Evolutionary conservation across 306 rosid genomes (phyloP).

Genomic region (Mimosa bimucronata): DNA sequence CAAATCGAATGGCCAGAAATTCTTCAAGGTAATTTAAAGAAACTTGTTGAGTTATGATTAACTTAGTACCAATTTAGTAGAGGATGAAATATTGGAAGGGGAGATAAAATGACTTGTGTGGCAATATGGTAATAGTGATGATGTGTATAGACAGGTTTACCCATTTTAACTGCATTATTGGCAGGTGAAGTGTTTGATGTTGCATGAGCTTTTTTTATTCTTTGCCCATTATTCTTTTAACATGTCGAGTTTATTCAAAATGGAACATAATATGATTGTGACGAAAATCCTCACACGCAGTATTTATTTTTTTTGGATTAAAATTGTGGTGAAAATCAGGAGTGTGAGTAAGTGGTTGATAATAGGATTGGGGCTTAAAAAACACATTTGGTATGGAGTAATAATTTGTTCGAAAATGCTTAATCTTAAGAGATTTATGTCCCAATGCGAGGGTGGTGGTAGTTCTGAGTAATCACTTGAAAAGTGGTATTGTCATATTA

Average conservation of each 20-base stretch:
- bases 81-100: conserved; percentile 21
- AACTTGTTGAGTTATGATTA: background rate
- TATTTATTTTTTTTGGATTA: too few species aligned
- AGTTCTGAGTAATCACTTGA: too few species aligned
- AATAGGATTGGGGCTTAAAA: too few species aligned
- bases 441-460: too few species aligned
- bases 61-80: background rate
- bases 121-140: background rate
- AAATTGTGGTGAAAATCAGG: too few species aligned
- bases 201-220: background rate
- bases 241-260: background rate
- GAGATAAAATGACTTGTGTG: conserved; percentile 32
- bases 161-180: background rate
- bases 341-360: too few species aligned
- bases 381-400: too few species aligned
- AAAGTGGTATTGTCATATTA: too few species aligned
- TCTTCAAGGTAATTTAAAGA: conserved; percentile 60
- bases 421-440: too few species aligned
- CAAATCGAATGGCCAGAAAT: conserved; percentile 49
- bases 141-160: background rate
- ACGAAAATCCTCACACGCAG: too few species aligned
- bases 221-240: background rate
- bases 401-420: too few species aligned
- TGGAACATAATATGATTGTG: background rate
- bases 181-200: background rate